Evolutionary conservation across 139 green algal species (phyloP).

Genomic region (Mychonastes homosphaera): DNA sequence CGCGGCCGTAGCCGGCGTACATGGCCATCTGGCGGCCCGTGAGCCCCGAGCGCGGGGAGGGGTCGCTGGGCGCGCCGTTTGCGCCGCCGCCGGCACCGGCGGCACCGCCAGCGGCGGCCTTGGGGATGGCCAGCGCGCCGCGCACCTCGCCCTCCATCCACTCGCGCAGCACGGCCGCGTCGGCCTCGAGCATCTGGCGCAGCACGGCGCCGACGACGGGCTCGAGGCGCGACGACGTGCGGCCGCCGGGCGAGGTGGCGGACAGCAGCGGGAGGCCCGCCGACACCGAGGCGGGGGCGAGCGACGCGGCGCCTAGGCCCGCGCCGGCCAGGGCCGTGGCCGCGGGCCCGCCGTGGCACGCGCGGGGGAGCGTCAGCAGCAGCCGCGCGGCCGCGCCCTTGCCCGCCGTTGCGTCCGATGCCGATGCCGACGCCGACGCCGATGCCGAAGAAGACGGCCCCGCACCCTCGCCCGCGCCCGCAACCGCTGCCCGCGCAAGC

Average conservation of each 20-base stretch:
- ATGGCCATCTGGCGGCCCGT: no score
- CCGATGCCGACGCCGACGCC: no score
- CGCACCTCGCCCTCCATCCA: slow-evolving; percentile 89
- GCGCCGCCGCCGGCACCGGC: neutral
- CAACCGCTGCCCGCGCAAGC: slow-evolving; percentile 3
- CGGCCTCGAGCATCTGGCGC: slow-evolving; percentile 82
- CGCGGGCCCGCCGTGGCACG: no score
- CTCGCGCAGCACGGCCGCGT: slow-evolving; percentile 68
- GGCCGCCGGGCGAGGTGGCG: no score
- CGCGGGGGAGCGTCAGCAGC: slow-evolving; percentile 63
- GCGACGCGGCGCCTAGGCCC: no score
- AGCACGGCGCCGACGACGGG: slow-evolving; percentile 57
- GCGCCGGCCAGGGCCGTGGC: no score
- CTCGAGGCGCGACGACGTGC: no score
- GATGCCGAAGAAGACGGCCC: slow-evolving; percentile 50
- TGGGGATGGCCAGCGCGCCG: slow-evolving; percentile 33
- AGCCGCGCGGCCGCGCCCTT: slow-evolving; percentile 34
- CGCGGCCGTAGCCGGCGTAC: neutral
- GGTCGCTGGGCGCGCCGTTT: no score
- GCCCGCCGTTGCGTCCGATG: no score
- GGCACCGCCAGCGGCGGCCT: neutral
- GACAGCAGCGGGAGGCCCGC: no score
- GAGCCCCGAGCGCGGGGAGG: no score
- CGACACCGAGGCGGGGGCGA: no score
- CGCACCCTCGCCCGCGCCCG: neutral